Evolutionary conservation across 1,284 basidiomycete genomes (phyloP).

Genomic region (Cryptococcus depauperatus): DNA sequence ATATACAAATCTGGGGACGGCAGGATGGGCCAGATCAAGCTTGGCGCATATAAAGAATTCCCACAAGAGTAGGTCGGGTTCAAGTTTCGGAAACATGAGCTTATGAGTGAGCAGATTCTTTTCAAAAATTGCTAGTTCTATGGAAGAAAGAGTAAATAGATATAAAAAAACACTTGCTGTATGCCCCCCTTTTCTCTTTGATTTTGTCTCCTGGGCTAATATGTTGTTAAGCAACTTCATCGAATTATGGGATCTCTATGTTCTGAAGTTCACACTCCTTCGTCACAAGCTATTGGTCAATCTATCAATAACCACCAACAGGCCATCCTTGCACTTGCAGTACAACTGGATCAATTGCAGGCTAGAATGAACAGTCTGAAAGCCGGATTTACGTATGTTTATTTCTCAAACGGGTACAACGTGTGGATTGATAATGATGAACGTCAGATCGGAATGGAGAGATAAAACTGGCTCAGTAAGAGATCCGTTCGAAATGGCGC

Average conservation of each 20-base stretch:
- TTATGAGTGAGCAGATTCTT: conserved; percentile 25
- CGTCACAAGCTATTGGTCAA: conserved; percentile 37
- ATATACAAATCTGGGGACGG: conserved; percentile 32
- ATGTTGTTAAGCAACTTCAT: conserved; percentile 25
- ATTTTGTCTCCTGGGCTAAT: neutral
- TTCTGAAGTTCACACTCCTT: conserved; percentile 24
- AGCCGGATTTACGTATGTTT: conserved; percentile 27
- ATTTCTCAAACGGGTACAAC: neutral
- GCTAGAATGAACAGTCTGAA: conserved; percentile 29
- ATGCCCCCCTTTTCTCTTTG: conserved; percentile 5
- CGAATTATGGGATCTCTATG: conserved; percentile 29
- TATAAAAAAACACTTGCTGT: conserved; percentile 37
- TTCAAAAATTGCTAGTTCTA: conserved; percentile 19
- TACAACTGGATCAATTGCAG: conserved; percentile 32
- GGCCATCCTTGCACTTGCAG: conserved; percentile 34
- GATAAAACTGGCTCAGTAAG: conserved; percentile 34
- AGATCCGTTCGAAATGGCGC: conserved; percentile 40
- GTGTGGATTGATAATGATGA: neutral
- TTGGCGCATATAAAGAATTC: conserved; percentile 36
- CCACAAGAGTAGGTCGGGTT: conserved; percentile 28
- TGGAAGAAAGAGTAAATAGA: conserved; percentile 31
- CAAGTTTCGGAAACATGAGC: neutral
- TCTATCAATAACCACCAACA: conserved; percentile 41
- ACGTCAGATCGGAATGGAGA: conserved; percentile 27
- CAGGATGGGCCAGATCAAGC: conserved; percentile 23